Evolutionary conservation across 1,284 basidiomycete genomes (phyloP).

Genomic region (Naganishia sp.): DNA sequence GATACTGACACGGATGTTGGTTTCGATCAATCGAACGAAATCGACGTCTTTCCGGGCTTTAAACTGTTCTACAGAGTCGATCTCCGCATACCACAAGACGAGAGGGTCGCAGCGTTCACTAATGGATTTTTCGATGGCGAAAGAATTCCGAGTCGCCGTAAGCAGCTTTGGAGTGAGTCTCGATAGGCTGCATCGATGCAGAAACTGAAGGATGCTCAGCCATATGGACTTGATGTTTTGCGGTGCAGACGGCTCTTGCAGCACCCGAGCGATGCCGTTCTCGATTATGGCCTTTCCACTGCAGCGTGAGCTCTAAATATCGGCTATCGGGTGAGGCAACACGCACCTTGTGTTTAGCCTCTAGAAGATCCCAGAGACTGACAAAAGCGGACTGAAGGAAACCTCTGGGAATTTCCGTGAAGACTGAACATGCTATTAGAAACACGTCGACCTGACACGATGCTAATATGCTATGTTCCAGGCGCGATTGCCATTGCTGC

Average conservation of each 20-base stretch:
- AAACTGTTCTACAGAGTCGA: slow-evolving; percentile 27
- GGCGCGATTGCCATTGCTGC: slow-evolving; percentile 25
- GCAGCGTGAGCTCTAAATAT: background rate
- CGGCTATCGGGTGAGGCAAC: too few species aligned
- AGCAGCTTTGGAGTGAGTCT: slow-evolving; percentile 21
- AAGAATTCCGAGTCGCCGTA: slow-evolving; percentile 13
- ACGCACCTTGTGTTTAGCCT: slow-evolving; percentile 16
- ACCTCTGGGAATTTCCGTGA: slow-evolving; percentile 19
- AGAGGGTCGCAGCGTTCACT: slow-evolving; percentile 26
- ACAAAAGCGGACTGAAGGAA: slow-evolving; percentile 29
- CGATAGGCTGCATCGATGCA: slow-evolving; percentile 16
- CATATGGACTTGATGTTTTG: slow-evolving; percentile 21
- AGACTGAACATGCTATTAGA: slow-evolving; percentile 24
- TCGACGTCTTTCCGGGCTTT: background rate
- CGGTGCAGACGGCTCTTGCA: slow-evolving; percentile 13
- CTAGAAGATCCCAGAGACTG: slow-evolving; percentile 24
- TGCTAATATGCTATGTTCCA: slow-evolving; percentile 23
- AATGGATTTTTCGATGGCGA: slow-evolving; percentile 5
- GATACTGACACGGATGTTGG: slow-evolving; percentile 31
- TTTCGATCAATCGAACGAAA: slow-evolving; percentile 17
- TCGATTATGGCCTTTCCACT: background rate
- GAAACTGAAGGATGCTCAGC: slow-evolving; percentile 31
- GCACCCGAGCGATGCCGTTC: slow-evolving; percentile 17
- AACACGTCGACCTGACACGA: slow-evolving; percentile 31
- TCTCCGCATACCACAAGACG: slow-evolving; percentile 32